phyloP scores from a whole-genome alignment of 257 asterid species.

The Striga asiatica region DNA sequence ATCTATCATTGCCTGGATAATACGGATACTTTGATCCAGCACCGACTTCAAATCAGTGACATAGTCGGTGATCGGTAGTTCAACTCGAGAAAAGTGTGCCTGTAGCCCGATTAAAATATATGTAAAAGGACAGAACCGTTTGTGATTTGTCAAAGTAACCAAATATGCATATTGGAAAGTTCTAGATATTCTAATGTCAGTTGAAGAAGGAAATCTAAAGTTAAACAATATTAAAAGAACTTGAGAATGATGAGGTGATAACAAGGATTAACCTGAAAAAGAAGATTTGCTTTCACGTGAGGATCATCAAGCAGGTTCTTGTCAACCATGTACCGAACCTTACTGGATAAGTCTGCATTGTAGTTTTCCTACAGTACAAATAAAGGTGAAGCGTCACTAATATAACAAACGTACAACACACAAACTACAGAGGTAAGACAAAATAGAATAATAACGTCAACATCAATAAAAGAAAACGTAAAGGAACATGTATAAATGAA shows the following conservation, averaged over 20 bases:
- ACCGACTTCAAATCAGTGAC: conserved; percentile 89
- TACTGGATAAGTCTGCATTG: conserved; percentile 63
- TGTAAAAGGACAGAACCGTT: conserved; percentile 8
- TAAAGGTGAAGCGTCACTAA: background rate
- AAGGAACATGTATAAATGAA: background rate
- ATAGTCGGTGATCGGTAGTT: conserved; percentile 81
- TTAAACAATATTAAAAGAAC: background rate
- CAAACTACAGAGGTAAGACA: background rate
- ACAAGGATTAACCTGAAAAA: conserved; percentile 60
- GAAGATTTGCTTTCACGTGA: conserved; percentile 94
- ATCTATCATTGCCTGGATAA: conserved; percentile 98
- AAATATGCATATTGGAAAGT: background rate
- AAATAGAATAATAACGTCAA: background rate
- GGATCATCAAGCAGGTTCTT: conserved; percentile 86
- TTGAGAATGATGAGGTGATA: conserved; percentile 6
- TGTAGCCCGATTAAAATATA: conserved; percentile 26
- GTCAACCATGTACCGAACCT: conserved; percentile 72
- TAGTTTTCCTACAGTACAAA: conserved; percentile 50
- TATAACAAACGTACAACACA: background rate
- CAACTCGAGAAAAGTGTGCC: conserved; percentile 90
- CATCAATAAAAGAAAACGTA: background rate
- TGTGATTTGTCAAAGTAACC: conserved; percentile 8
- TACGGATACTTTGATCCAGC: conserved; percentile 92
- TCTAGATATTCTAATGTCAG: background rate
- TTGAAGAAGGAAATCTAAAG: background rate